phyloP scores from a whole-genome alignment of 495 filamentous ascomycete genomes.

The Aeminium ludgeri region DNA sequence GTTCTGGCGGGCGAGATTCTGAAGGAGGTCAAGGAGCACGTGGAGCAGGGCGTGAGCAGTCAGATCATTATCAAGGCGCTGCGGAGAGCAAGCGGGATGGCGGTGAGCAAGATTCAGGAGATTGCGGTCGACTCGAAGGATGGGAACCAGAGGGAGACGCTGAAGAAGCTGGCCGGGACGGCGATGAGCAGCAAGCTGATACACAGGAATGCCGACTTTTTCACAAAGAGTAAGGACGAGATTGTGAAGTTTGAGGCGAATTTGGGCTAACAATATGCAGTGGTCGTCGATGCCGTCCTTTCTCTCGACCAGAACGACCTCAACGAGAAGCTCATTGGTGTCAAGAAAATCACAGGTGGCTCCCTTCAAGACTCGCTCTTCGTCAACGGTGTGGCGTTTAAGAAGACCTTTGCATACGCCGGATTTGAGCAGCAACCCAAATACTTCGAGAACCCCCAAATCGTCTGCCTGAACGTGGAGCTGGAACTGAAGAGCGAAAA shows the following conservation, averaged over 20 bases:
- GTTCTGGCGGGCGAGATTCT: conserved; percentile 91
- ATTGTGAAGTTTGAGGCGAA: neutral
- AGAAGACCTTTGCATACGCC: conserved; percentile 98
- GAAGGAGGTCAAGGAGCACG: conserved; percentile 85
- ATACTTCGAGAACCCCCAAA: conserved; percentile 78
- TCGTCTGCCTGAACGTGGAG: conserved; percentile 93
- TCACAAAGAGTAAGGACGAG: conserved; percentile 68
- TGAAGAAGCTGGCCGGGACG: conserved; percentile 79
- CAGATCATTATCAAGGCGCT: conserved; percentile 96
- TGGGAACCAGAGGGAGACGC: conserved; percentile 73
- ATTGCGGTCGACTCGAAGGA: conserved; percentile 80
- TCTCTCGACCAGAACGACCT: conserved; percentile 95
- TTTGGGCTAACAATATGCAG: conserved; percentile 27
- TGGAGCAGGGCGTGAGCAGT: conserved; percentile 92
- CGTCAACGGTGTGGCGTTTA: conserved; percentile 96
- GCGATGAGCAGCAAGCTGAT: conserved; percentile 99
- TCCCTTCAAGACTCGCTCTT: conserved; percentile 93
- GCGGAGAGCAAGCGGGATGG: conserved; percentile 73
- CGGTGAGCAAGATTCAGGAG: conserved; percentile 97
- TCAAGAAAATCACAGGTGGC: conserved; percentile 95
- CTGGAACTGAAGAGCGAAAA: conserved; percentile 96
- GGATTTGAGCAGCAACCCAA: conserved; percentile 99
- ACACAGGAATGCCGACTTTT: conserved; percentile 90
- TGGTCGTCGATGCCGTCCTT: conserved; percentile 94
- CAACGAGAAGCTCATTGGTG: conserved; percentile 92